Evolutionary conservation across 2,329 filamentous ascomycete species (phyloP).

Genomic region (Cladophialophora carrionii): DNA sequence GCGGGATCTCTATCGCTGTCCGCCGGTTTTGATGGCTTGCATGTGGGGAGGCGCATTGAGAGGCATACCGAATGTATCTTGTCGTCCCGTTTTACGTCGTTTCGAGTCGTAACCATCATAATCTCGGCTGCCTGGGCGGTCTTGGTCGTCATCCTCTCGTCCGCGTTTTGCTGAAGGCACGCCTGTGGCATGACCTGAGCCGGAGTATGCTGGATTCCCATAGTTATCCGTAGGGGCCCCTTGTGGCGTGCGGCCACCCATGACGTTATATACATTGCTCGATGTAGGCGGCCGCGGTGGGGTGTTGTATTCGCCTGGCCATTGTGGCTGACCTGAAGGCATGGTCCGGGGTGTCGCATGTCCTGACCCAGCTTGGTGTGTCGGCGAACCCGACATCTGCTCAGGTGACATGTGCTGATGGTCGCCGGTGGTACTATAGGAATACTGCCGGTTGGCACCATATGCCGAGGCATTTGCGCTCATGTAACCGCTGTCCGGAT

Average conservation of each 20-base stretch:
- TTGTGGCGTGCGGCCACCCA: conserved; percentile 71
- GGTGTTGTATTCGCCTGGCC: conserved; percentile 71
- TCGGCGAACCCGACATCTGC: conserved; percentile 74
- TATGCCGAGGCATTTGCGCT: conserved; percentile 75
- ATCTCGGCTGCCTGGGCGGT: conserved; percentile 65
- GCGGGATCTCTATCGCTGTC: conserved; percentile 33
- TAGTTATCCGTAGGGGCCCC: conserved; percentile 73
- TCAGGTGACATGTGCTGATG: conserved; percentile 78
- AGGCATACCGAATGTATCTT: conserved; percentile 56
- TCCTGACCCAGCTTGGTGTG: conserved; percentile 77
- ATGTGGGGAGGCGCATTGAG: conserved; percentile 47
- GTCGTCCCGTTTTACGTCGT: conserved; percentile 73
- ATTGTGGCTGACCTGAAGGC: conserved; percentile 71
- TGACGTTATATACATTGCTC: conserved; percentile 85
- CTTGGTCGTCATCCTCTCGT: conserved; percentile 67
- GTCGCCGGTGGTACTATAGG: conserved; percentile 72
- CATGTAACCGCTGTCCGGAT: conserved; percentile 76
- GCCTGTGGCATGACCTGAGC: conserved; percentile 69
- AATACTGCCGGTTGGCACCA: conserved; percentile 74
- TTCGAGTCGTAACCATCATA: conserved; percentile 68
- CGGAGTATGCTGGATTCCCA: conserved; percentile 68
- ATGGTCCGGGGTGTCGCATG: conserved; percentile 84
- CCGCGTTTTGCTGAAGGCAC: conserved; percentile 62
- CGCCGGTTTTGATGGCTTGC: conserved; percentile 51
- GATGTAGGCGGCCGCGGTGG: conserved; percentile 72